Evolutionary conservation across 257 asterid genomes (phyloP).

Genomic region (Misopates orontium): DNA sequence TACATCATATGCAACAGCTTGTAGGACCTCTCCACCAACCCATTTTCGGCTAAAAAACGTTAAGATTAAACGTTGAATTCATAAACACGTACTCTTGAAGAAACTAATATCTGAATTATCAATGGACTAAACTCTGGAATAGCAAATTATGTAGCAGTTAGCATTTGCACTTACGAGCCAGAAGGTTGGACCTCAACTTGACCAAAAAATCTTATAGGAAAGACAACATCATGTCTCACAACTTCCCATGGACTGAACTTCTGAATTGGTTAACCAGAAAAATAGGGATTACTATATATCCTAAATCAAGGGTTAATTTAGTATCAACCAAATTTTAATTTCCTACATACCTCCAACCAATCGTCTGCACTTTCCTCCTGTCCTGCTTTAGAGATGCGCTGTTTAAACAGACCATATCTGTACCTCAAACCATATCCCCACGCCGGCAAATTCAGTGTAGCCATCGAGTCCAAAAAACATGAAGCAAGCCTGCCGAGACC

Average conservation of each 20-base stretch:
- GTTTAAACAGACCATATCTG: conserved; percentile 95
- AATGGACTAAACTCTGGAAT: conserved; percentile 15
- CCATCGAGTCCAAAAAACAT: conserved; percentile 98
- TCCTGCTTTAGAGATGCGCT: conserved; percentile 74
- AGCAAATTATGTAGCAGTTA: conserved; percentile 27
- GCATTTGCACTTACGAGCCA: conserved; percentile 79
- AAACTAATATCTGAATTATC: conserved; percentile 11
- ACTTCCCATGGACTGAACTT: conserved; percentile 99
- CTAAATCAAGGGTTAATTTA: conserved; percentile 20
- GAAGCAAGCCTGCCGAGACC: conserved; percentile 99
- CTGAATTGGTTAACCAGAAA: conserved; percentile 47
- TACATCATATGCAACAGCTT: conserved; percentile 96
- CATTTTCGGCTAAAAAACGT: conserved; percentile 67
- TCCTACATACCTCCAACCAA: conserved; percentile 88
- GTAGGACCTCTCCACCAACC: conserved; percentile 96
- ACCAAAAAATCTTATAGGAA: conserved; percentile 92
- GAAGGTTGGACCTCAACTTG: conserved; percentile 76
- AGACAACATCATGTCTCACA: conserved; percentile 88
- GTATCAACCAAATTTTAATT: conserved; percentile 16
- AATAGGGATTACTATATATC: conserved; percentile 20
- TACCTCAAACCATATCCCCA: conserved; percentile 99
- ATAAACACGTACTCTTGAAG: conserved; percentile 24
- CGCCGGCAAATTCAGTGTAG: conserved; percentile 93
- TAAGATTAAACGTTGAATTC: conserved; percentile 17
- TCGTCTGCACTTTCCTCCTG: conserved; percentile 95